Evolutionary conservation across 1,284 basidiomycete species (phyloP).

Genomic region (Microbotryum intermedium): DNA sequence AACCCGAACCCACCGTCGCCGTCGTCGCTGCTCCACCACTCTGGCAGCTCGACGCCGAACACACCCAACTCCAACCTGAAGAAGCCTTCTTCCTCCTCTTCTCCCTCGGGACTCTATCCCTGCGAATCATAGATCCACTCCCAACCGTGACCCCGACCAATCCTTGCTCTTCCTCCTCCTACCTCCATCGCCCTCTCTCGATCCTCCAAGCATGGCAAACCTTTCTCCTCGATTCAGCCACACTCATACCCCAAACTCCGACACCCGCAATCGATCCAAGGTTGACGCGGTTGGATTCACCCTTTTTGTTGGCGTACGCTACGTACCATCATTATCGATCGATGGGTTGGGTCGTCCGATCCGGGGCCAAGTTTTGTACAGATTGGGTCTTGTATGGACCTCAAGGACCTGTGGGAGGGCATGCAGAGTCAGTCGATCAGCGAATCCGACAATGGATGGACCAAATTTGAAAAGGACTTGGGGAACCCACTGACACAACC

Average conservation of each 20-base stretch:
- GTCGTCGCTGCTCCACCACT: conserved; percentile 10
- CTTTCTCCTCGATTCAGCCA: conserved; percentile 11
- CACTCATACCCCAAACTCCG: conserved; percentile 43
- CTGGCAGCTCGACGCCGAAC: conserved; percentile 56
- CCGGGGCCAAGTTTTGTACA: conserved; percentile 93
- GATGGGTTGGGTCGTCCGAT: conserved; percentile 95
- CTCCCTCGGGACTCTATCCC: conserved; percentile 23
- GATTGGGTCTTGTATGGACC: conserved; percentile 77
- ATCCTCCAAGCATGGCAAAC: conserved; percentile 16
- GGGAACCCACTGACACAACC: not conserved
- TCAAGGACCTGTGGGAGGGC: conserved; percentile 85
- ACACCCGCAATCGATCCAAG: conserved; percentile 42
- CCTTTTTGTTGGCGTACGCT: conserved; percentile 82
- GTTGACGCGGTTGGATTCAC: conserved; percentile 38
- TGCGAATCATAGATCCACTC: conserved; percentile 3
- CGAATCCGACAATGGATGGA: no score
- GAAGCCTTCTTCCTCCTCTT: conserved; percentile 79
- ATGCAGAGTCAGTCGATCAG: conserved; percentile 75
- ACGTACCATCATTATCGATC: conserved; percentile 93
- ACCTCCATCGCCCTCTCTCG: conserved; percentile 16
- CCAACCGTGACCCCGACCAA: not conserved
- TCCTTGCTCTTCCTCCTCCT: conserved; percentile 10
- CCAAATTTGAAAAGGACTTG: not conserved
- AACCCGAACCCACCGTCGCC: conserved; percentile 34
- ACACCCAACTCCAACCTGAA: conserved; percentile 80